These are phyloP conservation scores for Acephala macrosclerotiorum DNA, from an alignment of 2,329 filamentous ascomycete species.

Conservation along the genomic window DNA sequence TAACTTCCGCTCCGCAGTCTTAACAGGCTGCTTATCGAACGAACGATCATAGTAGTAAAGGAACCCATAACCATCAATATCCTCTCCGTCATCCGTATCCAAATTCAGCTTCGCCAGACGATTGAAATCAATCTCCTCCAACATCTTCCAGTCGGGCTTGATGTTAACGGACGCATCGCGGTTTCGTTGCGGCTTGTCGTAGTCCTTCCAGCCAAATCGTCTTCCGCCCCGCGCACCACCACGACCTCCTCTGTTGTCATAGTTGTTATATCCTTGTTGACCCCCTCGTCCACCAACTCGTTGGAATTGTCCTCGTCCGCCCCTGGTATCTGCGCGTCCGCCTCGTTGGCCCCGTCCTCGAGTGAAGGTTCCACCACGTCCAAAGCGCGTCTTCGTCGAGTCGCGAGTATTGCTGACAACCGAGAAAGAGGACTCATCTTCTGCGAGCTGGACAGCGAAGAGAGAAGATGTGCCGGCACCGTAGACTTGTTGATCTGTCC, in stretches of 20 bases:
- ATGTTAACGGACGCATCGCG: conserved; percentile 96
- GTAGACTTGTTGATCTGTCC: conserved; percentile 91
- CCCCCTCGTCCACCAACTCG: conserved; percentile 75
- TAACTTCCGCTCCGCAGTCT: conserved; percentile 86
- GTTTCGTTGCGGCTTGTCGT: conserved; percentile 96
- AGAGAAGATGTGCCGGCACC: conserved; percentile 85
- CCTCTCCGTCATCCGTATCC: conserved; percentile 92
- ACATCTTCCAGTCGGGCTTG: conserved; percentile 91
- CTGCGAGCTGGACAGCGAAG: conserved; percentile 89
- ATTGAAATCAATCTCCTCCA: conserved; percentile 99
- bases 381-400: conserved; percentile 84
- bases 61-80: conserved; percentile 95
- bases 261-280: conserved; percentile 69
- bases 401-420: conserved; percentile 96
- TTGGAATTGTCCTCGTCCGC: conserved; percentile 69
- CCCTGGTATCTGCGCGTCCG: conserved; percentile 74
- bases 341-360: conserved; percentile 76
- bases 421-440: conserved; percentile 97
- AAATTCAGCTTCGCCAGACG: conserved; percentile 94
- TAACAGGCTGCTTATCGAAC: conserved; percentile 93
- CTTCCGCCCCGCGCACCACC: conserved; percentile 78
- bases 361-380: conserved; percentile 89
- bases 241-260: conserved; percentile 74
- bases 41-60: conserved; percentile 97
- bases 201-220: conserved; percentile 98